Conservation (phyloP, 768 basidiomycete genomes). For the Cubamyces lactineus region DNA sequence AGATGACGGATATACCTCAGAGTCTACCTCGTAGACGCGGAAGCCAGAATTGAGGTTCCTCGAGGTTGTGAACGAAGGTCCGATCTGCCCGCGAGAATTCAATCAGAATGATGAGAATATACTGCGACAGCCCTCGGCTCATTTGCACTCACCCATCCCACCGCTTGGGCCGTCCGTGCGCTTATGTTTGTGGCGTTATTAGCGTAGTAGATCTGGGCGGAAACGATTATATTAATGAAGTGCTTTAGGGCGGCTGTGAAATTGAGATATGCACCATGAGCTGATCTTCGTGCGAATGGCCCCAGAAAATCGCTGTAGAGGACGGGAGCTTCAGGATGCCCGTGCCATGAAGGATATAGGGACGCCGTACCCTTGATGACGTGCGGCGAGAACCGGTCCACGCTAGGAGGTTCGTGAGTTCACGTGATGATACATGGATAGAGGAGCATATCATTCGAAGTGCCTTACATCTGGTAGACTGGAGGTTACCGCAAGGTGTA, state of each 20-base stretch:
- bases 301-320: conserved; percentile 68
- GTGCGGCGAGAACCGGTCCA: conserved; percentile 79
- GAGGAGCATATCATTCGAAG: background rate
- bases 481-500: conserved; percentile 40
- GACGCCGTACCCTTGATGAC: conserved; percentile 65
- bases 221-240: background rate
- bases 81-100: conserved; percentile 47
- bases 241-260: conserved; percentile 4
- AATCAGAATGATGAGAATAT: background rate
- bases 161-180: conserved; percentile 56
- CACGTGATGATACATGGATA: background rate
- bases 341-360: background rate
- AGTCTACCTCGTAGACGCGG: conserved; percentile 72
- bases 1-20: conserved; percentile 50
- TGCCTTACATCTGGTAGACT: conserved; percentile 55
- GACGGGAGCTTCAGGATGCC: background rate
- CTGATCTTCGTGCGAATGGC: conserved; percentile 78
- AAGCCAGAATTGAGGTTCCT: conserved; percentile 79
- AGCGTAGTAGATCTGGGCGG: conserved; percentile 63
- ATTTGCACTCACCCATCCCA: conserved; percentile 48
- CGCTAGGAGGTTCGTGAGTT: conserved; percentile 40
- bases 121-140: too few species aligned
- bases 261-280: conserved; percentile 47
- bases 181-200: conserved; percentile 69
- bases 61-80: conserved; percentile 69